Evolutionary conservation across 441 rosid genomes (phyloP).

Genomic region (Capsella rubella): DNA sequence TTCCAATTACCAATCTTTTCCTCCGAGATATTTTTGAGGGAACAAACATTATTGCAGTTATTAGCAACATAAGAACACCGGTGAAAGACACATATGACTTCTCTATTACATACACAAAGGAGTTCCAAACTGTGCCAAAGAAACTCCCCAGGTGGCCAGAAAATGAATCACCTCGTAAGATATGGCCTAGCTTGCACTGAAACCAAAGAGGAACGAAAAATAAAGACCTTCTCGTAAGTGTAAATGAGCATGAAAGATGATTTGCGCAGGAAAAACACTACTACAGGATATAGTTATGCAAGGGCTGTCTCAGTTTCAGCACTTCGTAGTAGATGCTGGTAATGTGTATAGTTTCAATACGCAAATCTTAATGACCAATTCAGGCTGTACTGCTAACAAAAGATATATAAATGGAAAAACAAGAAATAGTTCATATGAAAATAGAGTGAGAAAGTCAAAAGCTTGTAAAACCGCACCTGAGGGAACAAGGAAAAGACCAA

Average conservation of each 20-base stretch:
- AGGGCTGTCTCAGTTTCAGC: conserved; percentile 1
- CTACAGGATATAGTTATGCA: background rate
- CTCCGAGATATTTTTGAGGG: conserved; percentile 91
- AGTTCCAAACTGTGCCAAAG: conserved; percentile 77
- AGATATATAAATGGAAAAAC: background rate
- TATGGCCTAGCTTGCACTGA: conserved; percentile 91
- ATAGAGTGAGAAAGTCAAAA: background rate
- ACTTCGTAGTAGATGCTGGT: background rate
- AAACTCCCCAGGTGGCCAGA: conserved; percentile 86
- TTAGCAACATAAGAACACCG: conserved; percentile 72
- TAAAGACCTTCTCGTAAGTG: background rate
- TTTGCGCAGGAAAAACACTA: conserved; percentile 6
- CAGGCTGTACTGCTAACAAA: background rate
- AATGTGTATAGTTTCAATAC: background rate
- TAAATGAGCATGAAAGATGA: background rate
- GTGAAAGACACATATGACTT: conserved; percentile 80
- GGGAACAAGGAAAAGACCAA: conserved; percentile 94
- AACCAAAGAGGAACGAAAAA: conserved; percentile 35
- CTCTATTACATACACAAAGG: conserved; percentile 68
- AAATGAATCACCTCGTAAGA: conserved; percentile 87
- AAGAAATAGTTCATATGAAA: background rate
- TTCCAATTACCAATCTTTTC: conserved; percentile 78
- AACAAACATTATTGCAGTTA: conserved; percentile 73
- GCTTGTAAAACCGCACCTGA: conserved; percentile 57
- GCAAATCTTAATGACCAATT: background rate